A percentile compares a stretch with the other conserved stretches of the same genome.
phyloP scores from a whole-genome alignment of 495 filamentous ascomycete species.

The Neurospora discreta region DNA sequence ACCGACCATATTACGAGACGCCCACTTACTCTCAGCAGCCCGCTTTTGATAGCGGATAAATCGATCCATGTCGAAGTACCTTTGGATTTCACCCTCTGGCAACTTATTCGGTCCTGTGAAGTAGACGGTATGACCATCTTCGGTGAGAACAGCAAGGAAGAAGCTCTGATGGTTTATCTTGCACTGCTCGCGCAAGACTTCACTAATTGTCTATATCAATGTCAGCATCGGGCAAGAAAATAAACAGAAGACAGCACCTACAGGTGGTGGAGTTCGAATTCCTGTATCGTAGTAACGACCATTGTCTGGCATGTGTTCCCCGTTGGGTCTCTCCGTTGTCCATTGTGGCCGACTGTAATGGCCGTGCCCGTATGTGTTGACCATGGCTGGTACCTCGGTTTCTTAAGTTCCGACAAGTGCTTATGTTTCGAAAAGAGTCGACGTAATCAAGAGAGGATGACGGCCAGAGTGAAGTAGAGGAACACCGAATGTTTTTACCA shows the following conservation, averaged over 20 bases:
- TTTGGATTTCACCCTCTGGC: constrained; percentile 12
- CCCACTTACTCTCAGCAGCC: constrained; percentile 6
- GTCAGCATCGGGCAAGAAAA: constrained; percentile 7
- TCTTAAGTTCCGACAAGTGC: neutral
- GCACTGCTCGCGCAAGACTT: constrained; percentile 28
- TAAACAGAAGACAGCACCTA: constrained; percentile 1
- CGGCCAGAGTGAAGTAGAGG: neutral
- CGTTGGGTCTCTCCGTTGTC: constrained; percentile 8
- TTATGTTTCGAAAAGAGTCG: neutral
- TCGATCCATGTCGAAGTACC: constrained; percentile 24
- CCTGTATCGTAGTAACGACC: constrained; percentile 5
- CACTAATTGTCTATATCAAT: constrained; percentile 22
- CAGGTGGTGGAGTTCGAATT: constrained; percentile 11
- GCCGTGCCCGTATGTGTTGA: constrained; percentile 5
- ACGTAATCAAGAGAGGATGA: neutral
- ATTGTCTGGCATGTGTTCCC: constrained; percentile 9
- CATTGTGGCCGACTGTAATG: constrained; percentile 10
- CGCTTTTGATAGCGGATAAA: constrained; percentile 13
- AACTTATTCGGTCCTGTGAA: constrained; percentile 22
- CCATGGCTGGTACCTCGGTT: neutral
- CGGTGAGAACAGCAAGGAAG: constrained; percentile 24
- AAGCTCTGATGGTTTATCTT: constrained; percentile 25
- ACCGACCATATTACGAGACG: neutral
- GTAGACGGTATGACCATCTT: constrained; percentile 18
- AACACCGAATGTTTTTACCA: neutral